These are phyloP conservation scores for Populus nigra DNA, from an alignment of 345 rosid genomes.

Conservation along the genomic window DNA sequence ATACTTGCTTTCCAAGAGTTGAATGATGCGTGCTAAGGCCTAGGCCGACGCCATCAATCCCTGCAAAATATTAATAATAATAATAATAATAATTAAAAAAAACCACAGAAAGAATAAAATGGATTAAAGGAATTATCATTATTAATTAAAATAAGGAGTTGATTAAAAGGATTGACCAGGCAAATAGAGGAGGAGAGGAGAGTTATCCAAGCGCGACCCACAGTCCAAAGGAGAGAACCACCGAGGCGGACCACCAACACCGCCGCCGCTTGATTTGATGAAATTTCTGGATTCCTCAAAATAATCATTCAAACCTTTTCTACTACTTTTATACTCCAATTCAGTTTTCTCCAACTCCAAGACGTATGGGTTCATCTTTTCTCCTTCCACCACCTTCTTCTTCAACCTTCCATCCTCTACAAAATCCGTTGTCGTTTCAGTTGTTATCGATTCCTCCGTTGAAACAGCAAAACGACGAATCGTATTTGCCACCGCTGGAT, in stretches of 20 bases:
- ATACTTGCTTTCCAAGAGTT: slow-evolving; percentile 54
- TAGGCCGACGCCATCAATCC: slow-evolving; percentile 64
- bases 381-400: background rate
- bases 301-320: slow-evolving; percentile 39
- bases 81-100: too few species aligned
- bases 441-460: background rate
- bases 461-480: background rate
- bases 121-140: too few species aligned
- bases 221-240: slow-evolving; percentile 68
- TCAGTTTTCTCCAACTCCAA: slow-evolving; percentile 19
- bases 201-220: slow-evolving; percentile 19
- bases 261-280: slow-evolving; percentile 23
- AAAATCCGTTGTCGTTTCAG: background rate
- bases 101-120: too few species aligned
- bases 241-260: slow-evolving; percentile 51
- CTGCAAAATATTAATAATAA: slow-evolving; percentile 14
- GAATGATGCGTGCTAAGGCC: slow-evolving; percentile 52
- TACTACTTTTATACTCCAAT: slow-evolving; percentile 8
- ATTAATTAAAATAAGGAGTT: too few species aligned
- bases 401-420: background rate
- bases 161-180: slow-evolving; percentile 36
- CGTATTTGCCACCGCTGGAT: background rate
- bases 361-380: background rate
- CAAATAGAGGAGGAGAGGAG: slow-evolving; percentile 53
- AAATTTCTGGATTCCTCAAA: slow-evolving; percentile 38